These are phyloP conservation scores for Plantago major DNA, from an alignment of 257 asterid species.

Conservation along the genomic window DNA sequence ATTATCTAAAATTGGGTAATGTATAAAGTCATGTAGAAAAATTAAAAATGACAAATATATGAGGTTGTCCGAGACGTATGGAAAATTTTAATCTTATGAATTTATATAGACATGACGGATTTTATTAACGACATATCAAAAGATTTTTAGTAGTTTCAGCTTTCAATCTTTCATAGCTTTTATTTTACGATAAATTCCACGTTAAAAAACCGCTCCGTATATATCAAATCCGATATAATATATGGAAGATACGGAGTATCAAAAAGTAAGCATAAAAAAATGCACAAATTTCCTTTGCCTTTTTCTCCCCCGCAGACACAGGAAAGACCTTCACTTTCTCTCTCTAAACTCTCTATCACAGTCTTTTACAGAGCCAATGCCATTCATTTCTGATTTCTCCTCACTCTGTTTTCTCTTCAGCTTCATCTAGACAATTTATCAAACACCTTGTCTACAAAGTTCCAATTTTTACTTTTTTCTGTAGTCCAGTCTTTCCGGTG, in stretches of 20 bases:
- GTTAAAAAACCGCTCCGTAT: too few relatives aligned
- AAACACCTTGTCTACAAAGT: conserved; percentile 18
- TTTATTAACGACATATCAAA: too few relatives aligned
- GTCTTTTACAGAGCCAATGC: background rate
- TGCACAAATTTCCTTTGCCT: conserved; percentile 20
- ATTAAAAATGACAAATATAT: too few relatives aligned
- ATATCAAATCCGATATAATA: too few relatives aligned
- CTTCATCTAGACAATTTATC: conserved; percentile 26
- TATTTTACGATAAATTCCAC: too few relatives aligned
- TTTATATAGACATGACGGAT: too few relatives aligned
- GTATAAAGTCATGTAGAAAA: too few relatives aligned
- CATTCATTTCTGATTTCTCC: background rate
- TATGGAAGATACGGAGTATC: conserved; percentile 19
- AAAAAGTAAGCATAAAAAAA: conserved; percentile 12
- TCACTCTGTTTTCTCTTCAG: conserved; percentile 4
- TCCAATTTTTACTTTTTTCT: background rate
- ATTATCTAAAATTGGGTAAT: too few relatives aligned
- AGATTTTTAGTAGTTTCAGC: too few relatives aligned
- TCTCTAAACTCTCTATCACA: conserved; percentile 21
- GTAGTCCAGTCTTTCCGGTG: conserved; percentile 15
- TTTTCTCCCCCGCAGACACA: conserved; percentile 19
- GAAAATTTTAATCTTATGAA: too few relatives aligned
- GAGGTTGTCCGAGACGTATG: too few relatives aligned
- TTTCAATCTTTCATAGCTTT: too few relatives aligned
- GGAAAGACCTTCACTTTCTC: conserved; percentile 8